phyloP scores from a whole-genome alignment of 2,329 filamentous ascomycete species.

The Hymenoscyphus salicellus region DNA sequence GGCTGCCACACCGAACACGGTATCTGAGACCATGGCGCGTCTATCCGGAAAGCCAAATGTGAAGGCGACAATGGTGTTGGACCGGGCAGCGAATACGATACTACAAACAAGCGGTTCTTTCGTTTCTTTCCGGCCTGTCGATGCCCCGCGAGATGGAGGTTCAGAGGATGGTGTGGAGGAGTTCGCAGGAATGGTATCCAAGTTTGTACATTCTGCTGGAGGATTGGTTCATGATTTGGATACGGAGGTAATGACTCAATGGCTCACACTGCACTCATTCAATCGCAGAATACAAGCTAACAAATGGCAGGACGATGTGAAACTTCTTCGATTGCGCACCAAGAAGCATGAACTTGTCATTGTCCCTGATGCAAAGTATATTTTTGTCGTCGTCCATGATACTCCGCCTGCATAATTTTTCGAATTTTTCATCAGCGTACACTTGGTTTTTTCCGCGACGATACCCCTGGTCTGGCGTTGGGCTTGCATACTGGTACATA shows the following conservation, averaged over 20 bases:
- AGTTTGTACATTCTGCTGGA: conserved; percentile 67
- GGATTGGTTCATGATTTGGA: conserved; percentile 71
- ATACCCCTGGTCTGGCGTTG: conserved; percentile 16
- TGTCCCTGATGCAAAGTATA: conserved; percentile 74
- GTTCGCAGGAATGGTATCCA: conserved; percentile 73
- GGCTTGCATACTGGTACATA: neutral
- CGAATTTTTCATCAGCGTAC: conserved; percentile 5
- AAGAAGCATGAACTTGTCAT: conserved; percentile 83
- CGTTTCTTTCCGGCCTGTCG: conserved; percentile 38
- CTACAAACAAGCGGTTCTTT: conserved; percentile 70
- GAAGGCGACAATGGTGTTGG: conserved; percentile 72
- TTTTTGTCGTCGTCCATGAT: conserved; percentile 73
- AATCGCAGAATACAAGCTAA: conserved; percentile 9
- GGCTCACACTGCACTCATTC: neutral
- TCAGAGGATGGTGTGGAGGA: conserved; percentile 53
- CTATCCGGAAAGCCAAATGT: conserved; percentile 76
- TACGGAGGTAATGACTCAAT: conserved; percentile 52
- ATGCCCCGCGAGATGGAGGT: conserved; percentile 18
- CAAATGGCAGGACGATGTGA: conserved; percentile 64
- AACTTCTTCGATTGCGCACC: conserved; percentile 72
- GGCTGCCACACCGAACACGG: conserved; percentile 1
- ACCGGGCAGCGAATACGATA: conserved; percentile 68
- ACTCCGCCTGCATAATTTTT: conserved; percentile 52
- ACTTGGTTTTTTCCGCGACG: conserved; percentile 2
- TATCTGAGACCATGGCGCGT: conserved; percentile 30